Evolutionary conservation across 75 land plant species (phyloP).

Genomic region (Isoetes taiwanensis): DNA sequence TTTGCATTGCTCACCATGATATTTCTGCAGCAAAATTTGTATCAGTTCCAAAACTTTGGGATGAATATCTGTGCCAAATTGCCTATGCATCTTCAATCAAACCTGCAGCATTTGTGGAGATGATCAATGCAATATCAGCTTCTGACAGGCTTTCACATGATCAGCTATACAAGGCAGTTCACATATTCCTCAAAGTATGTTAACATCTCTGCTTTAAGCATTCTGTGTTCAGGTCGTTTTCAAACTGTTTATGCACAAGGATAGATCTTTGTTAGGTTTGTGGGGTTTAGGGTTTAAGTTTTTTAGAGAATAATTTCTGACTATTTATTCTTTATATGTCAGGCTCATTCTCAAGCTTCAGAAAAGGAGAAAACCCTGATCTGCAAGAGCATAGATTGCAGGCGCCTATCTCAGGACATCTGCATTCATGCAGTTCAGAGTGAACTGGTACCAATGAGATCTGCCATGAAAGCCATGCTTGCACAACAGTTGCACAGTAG

Average conservation of each 20-base stretch:
- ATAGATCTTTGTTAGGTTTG: too few species aligned
- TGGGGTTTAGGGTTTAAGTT: too few species aligned
- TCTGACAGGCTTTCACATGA: background rate
- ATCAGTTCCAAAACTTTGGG: background rate
- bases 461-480: background rate
- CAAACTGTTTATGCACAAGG: too few species aligned
- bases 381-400: background rate
- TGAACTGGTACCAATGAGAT: background rate
- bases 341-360: background rate
- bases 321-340: background rate
- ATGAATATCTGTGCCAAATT: background rate
- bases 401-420: background rate
- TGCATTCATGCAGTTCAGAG: conserved; percentile 3
- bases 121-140: background rate
- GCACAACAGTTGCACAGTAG: background rate
- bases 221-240: too few species aligned
- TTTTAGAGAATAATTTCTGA: too few species aligned
- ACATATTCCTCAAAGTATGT: conserved; percentile 3
- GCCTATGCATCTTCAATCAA: background rate
- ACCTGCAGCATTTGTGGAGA: background rate
- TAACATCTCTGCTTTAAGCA: too few species aligned
- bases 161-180: conserved; percentile 3
- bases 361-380: background rate
- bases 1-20: background rate
- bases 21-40: background rate